Conservation (phyloP, 148 eudicot genomes). For the Silene uniflora region DNA sequence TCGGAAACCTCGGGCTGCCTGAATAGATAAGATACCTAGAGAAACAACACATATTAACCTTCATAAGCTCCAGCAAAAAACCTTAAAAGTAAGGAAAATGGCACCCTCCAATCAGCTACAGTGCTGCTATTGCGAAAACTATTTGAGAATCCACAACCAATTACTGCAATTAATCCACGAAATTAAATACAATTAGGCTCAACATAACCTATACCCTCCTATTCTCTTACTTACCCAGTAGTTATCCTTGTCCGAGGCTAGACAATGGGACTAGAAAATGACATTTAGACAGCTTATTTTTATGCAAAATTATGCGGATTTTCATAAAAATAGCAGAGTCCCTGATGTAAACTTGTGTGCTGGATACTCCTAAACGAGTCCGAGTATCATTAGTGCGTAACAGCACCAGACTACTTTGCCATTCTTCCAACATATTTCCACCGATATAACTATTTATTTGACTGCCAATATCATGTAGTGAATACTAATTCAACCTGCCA, state of each 20-base stretch:
- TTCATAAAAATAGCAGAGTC: too few species aligned
- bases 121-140: background rate
- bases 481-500: background rate
- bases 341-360: too few species aligned
- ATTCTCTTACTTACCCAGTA: too few species aligned
- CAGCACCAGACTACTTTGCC: background rate
- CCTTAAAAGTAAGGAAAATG: background rate
- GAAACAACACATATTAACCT: conserved; percentile 10
- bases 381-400: too few species aligned
- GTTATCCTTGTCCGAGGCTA: too few species aligned
- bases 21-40: conserved; percentile 77
- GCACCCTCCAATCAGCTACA: background rate
- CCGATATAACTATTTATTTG: background rate
- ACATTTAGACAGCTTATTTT: too few species aligned
- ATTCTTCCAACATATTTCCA: background rate
- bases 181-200: background rate
- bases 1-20: conserved; percentile 78
- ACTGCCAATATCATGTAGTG: too few species aligned
- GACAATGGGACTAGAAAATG: too few species aligned
- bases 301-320: background rate
- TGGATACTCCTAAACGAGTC: too few species aligned
- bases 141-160: background rate
- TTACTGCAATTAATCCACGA: background rate
- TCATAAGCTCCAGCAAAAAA: background rate
- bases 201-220: background rate